Conservation (phyloP, 169 alveolate species). For the Plasmodium reichenowi region DNA sequence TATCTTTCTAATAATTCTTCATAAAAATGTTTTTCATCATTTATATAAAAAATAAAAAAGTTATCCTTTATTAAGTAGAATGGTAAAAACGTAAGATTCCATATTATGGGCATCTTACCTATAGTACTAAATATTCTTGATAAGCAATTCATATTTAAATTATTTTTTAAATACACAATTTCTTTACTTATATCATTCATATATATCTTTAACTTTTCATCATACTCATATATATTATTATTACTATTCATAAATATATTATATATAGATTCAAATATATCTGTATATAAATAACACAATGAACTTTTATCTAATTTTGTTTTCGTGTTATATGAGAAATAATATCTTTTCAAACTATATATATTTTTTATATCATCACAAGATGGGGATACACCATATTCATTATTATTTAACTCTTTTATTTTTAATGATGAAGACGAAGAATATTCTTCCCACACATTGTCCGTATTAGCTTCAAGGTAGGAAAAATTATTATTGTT, state of each 20-base stretch:
- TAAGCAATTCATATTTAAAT: constrained; percentile 40
- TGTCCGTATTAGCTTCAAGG: too few relatives aligned
- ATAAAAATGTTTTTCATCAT: constrained; percentile 38
- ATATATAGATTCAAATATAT: constrained; percentile 50
- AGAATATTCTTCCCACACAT: too few relatives aligned
- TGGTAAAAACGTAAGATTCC: constrained; percentile 35
- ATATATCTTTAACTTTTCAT: constrained; percentile 20
- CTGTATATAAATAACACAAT: constrained; percentile 43
- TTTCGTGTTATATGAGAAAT: not conserved
- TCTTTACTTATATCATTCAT: constrained; percentile 56
- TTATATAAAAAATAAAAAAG: constrained; percentile 45
- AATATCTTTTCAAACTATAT: not conserved
- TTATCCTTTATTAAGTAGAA: not conserved
- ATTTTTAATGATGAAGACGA: too few relatives aligned
- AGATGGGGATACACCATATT: too few relatives aligned
- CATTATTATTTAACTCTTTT: too few relatives aligned
- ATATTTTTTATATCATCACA: not conserved
- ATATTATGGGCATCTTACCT: constrained; percentile 52
- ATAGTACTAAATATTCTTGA: constrained; percentile 43
- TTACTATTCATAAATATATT: constrained; percentile 26
- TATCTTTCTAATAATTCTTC: constrained; percentile 49
- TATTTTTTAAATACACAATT: constrained; percentile 41
- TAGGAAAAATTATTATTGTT: too few relatives aligned
- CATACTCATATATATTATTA: constrained; percentile 34
- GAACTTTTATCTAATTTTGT: constrained; percentile 11